Evolutionary conservation across 2,329 filamentous ascomycete genomes (phyloP), one percentile per base, ranked within the genome.

Genomic region (Aureobasidium sp.): DNA sequence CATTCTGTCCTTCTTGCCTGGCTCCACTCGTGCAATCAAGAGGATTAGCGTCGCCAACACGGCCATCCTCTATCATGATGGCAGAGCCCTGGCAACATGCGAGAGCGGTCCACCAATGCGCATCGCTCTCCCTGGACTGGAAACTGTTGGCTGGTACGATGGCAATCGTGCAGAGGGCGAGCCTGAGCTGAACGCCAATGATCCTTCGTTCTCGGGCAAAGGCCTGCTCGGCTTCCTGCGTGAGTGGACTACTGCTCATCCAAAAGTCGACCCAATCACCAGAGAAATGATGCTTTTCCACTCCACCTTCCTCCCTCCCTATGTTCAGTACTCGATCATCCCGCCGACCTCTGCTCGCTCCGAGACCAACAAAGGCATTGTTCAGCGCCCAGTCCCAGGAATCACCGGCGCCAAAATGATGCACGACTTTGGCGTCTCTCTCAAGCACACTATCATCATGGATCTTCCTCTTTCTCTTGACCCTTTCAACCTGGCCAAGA

Each of bases 11-110:
- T 79, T 82, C 61, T 70, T 86, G 0, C 81, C 82, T 0, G 84
- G 83, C 2, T 84, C 81, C 7, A 76, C 75, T 58, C 78, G 78
- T 62, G 75, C 76, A 7, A 83, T 90, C 68, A 87, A 83, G 68
- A 86, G 82, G 68, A 88, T 89, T 61, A 88, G 86, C 65, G 87
- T 88, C 15, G 86, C 85, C 3, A 90, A 90, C 65, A 90, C 87
- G 4, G 79, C 78, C 11, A 75, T 90, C 12, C 44, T 87, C 1
- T 89, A 83, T 66, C 87, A 90, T 67, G 86, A 89, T 68, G 85
- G 86, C 11, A 78, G 87, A 64, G 86, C 85, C 4, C 69, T 90
- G 63, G 87, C 87, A 3, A 86, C 85, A 0, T 90, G 87, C 66
- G 87, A 90, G 70, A 89, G 85, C 66, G 87, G 87, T 0, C 87